Percentiles rank a stretch among this genome's conserved stretches.
Evolutionary conservation across 352 stramenopile species (phyloP).

Genomic region (Pythium dissotocum): DNA sequence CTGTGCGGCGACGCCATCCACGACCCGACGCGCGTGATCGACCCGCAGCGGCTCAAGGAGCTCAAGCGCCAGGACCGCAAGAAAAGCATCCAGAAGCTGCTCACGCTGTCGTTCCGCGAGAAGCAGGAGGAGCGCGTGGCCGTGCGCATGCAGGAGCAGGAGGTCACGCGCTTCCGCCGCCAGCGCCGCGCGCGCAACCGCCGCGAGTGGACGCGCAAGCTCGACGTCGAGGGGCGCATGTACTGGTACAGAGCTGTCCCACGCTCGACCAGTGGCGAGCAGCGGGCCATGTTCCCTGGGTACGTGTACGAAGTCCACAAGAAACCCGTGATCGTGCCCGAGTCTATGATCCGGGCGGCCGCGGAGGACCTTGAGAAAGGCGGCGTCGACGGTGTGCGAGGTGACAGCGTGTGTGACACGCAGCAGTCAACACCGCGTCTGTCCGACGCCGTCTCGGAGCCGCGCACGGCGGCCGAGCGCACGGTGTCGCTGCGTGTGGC

Average conservation of each 20-base stretch:
- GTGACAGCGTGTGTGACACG: conserved; percentile 17
- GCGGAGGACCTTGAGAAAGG: not conserved
- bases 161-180: conserved; percentile 13
- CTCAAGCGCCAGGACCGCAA: conserved; percentile 22
- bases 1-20: conserved; percentile 29
- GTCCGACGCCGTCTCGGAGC: conserved; percentile 17
- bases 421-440: conserved; percentile 18
- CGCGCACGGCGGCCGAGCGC: conserved; percentile 24
- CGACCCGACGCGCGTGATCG: conserved; percentile 18
- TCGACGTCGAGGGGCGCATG: conserved; percentile 32
- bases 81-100: conserved; percentile 16
- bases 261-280: not conserved
- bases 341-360: not conserved
- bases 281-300: conserved; percentile 10
- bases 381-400: not conserved
- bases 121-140: conserved; percentile 22
- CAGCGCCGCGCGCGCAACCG: conserved; percentile 30
- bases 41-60: conserved; percentile 23
- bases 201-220: conserved; percentile 42
- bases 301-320: conserved; percentile 28
- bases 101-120: conserved; percentile 17
- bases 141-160: conserved; percentile 17
- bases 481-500: conserved; percentile 17
- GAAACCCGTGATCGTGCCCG: conserved; percentile 19
- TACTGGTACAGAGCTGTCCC: conserved; percentile 32